Evolutionary conservation across 2,329 filamentous ascomycete species (phyloP), one percentile per base, ranked within the genome.

Genomic region (Fusarium paranaense): DNA sequence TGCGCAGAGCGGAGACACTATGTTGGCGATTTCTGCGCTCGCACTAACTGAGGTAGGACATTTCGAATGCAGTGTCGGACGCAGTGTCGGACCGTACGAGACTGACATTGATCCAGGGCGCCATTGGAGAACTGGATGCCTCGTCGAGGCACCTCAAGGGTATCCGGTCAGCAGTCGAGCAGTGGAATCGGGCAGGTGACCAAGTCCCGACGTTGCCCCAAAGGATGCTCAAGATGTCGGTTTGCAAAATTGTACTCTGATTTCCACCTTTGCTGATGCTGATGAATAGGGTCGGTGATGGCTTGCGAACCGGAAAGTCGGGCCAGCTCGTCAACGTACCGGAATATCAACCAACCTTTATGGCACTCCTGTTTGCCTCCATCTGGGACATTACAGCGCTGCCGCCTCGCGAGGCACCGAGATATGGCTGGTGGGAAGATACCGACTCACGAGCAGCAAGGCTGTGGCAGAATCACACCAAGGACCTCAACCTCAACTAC

Each of bases 291-390:
- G 82, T 85, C 38, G 82, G 83, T 64, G 81, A 81, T 40, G 81
- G 82, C 47, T 77, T 86, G 67, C 81, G 83, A 64, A 83, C 78
- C 59, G 83, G 82, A 54, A 82, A 82, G 66, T 81, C 79, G 73
- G 82, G 81, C 68, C 82, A 83, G 67, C 78, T 84, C 20, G 82
- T 85, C 50, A 84, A 84, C 69, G 80, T 83, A 32, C 80, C 81
- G 30, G 81, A 85, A 45, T 85, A 85, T 67, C 84, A 86, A 78
- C 85, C 85, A 32, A 83, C 84, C 56, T 82, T 86, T 60, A 84
- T 86, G 73, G 85, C 84, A 38, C 76, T 86, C n/a, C 77, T 86
- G 6, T 83, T 85, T 67, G 83, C 84, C 16, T 85, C 84, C 20
- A 80, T 86, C 42, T 85, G 84, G 79, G 84, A 85, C 42, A 79